Evolutionary conservation across 805 yeast species (phyloP), one percentile per base, ranked within the genome.

Genomic region (Suhomyces kilbournensis): DNA sequence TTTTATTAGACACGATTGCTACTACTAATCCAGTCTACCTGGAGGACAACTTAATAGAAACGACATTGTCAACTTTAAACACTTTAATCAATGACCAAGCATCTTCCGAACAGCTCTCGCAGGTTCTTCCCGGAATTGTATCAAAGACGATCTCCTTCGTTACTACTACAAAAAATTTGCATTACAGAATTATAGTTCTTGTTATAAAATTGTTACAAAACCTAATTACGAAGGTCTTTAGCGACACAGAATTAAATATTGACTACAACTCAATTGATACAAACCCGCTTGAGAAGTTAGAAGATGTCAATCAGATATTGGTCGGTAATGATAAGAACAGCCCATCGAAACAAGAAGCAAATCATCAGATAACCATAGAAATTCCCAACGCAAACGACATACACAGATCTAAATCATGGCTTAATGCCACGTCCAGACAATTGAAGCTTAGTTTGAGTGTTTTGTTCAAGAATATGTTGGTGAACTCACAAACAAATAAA

Each of bases 81-180:
- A 40, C 42, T 30, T 48, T 61, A 8, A 60, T 60, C 44, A 10
- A 55, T 1, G 55, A 56, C 4, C 48, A 58, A 8, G 62, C 71
- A 2, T 44, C 67, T 6, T 32, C 74, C 3, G 70, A 69, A n/a
- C 70, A 69, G 35, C 47, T 72, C 6, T 63, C 77, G 9, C 65
- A 65, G 42, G 71, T 74, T 2, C 60, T 75, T n/a, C 79, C 79
- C 1, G 79, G 79, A 0, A 56, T 69, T 4, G 58, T 67, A 1
- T 74, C 78, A 4, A 59, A 66, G 44, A 51, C 72, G 15, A 62
- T 72, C 4, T 65, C 66, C 17, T 72, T 69, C 53, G 60, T 55
- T 19, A 49, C 66, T 0, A 26, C 45, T 3, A 52, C 67, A 0
- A 60, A 58, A 26, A 61, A 54, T 38, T 39, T 73, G 20, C 67